Conservation (phyloP, 257 asterid genomes). For the Avicennia marina region DNA sequence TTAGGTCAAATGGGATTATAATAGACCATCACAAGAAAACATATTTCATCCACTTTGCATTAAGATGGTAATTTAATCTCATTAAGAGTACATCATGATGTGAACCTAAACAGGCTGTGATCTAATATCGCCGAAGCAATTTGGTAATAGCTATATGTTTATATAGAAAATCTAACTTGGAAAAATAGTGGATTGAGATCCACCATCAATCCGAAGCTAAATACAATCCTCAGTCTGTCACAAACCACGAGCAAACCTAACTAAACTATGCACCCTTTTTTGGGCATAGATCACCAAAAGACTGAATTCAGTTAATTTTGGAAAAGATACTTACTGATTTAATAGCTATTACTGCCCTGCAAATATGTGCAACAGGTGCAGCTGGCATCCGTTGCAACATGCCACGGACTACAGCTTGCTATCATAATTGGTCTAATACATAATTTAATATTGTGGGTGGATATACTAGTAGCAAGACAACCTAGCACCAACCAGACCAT, state of each 20-base stretch:
- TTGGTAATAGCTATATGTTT: background rate
- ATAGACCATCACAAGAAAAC: too few species aligned
- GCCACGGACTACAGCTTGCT: too few species aligned
- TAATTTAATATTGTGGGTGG: background rate
- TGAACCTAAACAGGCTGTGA: too few species aligned
- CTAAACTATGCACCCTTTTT: background rate
- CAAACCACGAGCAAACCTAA: background rate
- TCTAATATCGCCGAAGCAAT: too few species aligned
- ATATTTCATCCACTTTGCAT: too few species aligned
- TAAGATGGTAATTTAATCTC: background rate
- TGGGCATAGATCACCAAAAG: too few species aligned
- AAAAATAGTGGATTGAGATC: background rate
- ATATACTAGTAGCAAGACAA: background rate
- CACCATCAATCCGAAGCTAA: background rate
- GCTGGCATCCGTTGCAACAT: background rate
- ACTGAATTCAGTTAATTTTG: too few species aligned
- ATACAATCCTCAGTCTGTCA: background rate
- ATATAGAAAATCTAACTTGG: too few species aligned
- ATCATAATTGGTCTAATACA: background rate
- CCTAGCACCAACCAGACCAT: background rate
- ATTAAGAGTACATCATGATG: background rate
- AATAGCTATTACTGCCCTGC: background rate
- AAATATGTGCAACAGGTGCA: background rate
- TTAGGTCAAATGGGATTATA: too few species aligned
- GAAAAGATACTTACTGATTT: too few species aligned